These are phyloP conservation scores for Scheffersomyces titani DNA, from an alignment of 1,139 yeast genomes.

Conservation along the genomic window DNA sequence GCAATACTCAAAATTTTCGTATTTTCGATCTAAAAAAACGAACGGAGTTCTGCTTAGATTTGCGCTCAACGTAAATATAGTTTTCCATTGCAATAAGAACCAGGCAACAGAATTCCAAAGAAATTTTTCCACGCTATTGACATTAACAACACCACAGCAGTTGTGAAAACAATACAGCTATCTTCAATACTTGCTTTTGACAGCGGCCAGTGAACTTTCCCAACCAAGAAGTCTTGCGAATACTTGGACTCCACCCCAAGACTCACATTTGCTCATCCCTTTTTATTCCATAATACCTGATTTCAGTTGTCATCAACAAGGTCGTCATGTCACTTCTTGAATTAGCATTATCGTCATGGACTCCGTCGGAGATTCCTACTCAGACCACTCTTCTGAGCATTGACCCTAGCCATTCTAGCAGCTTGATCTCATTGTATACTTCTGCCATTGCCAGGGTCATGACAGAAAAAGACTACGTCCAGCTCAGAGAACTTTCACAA, in stretches of 20 bases:
- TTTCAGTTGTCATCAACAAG: background rate
- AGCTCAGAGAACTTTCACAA: constrained; percentile 20
- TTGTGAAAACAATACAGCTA: background rate
- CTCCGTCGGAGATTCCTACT: constrained; percentile 25
- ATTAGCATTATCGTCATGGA: constrained; percentile 17
- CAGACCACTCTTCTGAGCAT: constrained; percentile 16
- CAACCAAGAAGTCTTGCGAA: background rate
- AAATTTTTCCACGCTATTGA: background rate
- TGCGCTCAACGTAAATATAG: background rate
- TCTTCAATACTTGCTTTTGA: background rate
- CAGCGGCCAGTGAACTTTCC: too few relatives aligned
- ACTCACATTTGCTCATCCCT: background rate
- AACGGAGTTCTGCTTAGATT: background rate
- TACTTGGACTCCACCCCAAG: background rate
- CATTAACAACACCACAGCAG: background rate
- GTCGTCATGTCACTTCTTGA: background rate
- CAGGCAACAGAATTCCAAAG: background rate
- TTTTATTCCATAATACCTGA: background rate
- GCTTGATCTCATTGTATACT: constrained; percentile 14
- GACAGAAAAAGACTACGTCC: constrained; percentile 9
- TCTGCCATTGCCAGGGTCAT: constrained; percentile 15
- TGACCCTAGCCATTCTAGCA: constrained; percentile 22
- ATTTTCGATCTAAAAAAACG: background rate
- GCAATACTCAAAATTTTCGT: background rate
- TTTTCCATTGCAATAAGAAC: background rate